Evolutionary conservation across 1,284 basidiomycete species (phyloP), one percentile per base, ranked within the genome.

Genomic region (Thelephora terrestris): DNA sequence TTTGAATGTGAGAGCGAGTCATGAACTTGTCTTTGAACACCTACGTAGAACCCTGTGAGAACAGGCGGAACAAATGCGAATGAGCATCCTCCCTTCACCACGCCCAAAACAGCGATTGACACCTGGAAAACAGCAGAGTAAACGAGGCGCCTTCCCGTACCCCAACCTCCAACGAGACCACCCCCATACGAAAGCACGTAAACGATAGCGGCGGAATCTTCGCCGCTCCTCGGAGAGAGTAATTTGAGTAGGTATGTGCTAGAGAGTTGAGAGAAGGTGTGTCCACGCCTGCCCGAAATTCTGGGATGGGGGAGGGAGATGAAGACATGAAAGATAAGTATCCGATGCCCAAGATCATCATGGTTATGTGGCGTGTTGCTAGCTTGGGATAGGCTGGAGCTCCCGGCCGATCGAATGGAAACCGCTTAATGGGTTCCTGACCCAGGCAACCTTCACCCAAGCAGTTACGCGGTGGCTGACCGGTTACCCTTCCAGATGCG

Each of bases 111-210:
- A 32, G 12, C 37, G 43, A 57, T 60, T 75, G n/a, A 60, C 56
- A 87, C 92, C 73, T 95, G 91, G n/a, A n/a, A 5, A 92, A 89
- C 24, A 94, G 67, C 29, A 93, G 58, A 7, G 91, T 68, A 2
- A 94, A 73, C 3, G 65, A 71, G 23, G 77, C 74, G 21, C 64
- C 63, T 47, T 66, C 59, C 18, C 78, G 78, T 1, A 96, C 75
- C 40, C 81, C 68, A 16, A 87, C 75, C 94, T 5, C 85, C 81
- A 24, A 99, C 90, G 4, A 98, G 75, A 1, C 95, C 95, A 12
- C 95, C 95, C 1, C 95, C 95, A 57, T 98, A 98, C 20, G 81
- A 83, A 47, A 97, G 68, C 24, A 91, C 70, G 60, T 97, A 98
- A 18, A 84, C 78, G 43, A 86, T 71, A 5, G 79, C 83, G 14